Evolutionary conservation across 176 grass and related monocot species (phyloP).

Genomic region (Carex parvula): DNA sequence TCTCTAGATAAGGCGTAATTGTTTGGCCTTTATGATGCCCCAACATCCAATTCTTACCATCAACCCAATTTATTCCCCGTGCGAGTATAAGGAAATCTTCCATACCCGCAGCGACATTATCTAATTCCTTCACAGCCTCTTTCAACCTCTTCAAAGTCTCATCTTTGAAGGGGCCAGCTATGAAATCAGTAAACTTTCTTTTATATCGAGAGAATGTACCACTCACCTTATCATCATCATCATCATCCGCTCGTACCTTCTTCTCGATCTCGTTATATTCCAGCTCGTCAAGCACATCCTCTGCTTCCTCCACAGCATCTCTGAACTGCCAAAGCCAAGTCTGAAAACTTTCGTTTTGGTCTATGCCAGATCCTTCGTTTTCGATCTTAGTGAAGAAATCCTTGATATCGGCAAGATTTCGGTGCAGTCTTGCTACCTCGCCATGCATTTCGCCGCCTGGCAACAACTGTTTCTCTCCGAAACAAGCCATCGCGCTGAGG

Average conservation of each 20-base stretch:
- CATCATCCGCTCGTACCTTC: not conserved
- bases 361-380: not conserved
- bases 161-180: conserved; percentile 11
- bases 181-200: conserved; percentile 13
- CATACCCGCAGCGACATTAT: not conserved
- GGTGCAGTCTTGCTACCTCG: not conserved
- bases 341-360: not conserved
- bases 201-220: not conserved
- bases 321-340: conserved; percentile 10
- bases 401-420: not conserved
- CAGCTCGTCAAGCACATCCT: conserved; percentile 39
- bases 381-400: not conserved
- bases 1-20: too few species aligned
- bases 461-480: not conserved
- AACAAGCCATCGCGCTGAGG: conserved; percentile 1
- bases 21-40: too few species aligned
- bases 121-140: conserved; percentile 31
- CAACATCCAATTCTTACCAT: not conserved
- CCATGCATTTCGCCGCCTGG: conserved; percentile 10
- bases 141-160: conserved; percentile 22
- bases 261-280: conserved; percentile 12
- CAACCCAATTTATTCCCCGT: not conserved
- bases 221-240: conserved; percentile 24
- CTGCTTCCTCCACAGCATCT: conserved; percentile 22
- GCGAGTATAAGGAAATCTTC: not conserved